Conservation (phyloP, 495 filamentous ascomycete genomes). For the Glutinoglossum americanum region DNA sequence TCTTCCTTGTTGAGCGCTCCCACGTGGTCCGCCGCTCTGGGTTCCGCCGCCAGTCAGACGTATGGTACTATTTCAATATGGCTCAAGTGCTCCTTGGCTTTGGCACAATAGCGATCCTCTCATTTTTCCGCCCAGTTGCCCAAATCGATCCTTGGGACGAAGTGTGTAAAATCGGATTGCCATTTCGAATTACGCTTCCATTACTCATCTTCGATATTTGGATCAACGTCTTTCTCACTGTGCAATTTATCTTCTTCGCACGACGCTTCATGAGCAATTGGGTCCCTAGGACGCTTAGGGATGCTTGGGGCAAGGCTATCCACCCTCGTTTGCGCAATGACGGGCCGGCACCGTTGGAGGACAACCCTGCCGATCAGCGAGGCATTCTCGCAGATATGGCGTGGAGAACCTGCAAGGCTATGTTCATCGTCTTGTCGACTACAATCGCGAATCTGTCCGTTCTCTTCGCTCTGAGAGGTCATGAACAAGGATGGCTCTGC, state of each 20-base stretch:
- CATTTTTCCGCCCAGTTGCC: slow-evolving; percentile 14
- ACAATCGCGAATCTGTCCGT: slow-evolving; percentile 17
- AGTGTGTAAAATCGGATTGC: slow-evolving; percentile 18
- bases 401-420: slow-evolving; percentile 11
- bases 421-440: slow-evolving; percentile 13
- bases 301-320: neutral
- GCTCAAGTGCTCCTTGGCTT: slow-evolving; percentile 14
- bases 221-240: slow-evolving; percentile 17
- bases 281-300: neutral
- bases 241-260: slow-evolving; percentile 14
- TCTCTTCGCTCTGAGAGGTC: slow-evolving; percentile 11
- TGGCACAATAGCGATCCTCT: slow-evolving; percentile 15
- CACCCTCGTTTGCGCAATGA: neutral
- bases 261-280: slow-evolving; percentile 3
- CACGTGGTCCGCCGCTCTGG: slow-evolving; percentile 13
- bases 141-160: slow-evolving; percentile 10
- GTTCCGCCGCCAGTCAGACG: slow-evolving; percentile 9
- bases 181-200: slow-evolving; percentile 14
- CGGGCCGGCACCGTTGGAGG: neutral
- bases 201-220: slow-evolving; percentile 16
- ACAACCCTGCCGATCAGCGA: neutral
- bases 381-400: slow-evolving; percentile 10
- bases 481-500: slow-evolving; percentile 19
- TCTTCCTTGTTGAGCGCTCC: slow-evolving; percentile 19
- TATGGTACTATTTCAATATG: slow-evolving; percentile 14